Evolutionary conservation across 257 asterid species (phyloP), one percentile per base, ranked within the genome.

Genomic region (Nyctanthes arbortristis): DNA sequence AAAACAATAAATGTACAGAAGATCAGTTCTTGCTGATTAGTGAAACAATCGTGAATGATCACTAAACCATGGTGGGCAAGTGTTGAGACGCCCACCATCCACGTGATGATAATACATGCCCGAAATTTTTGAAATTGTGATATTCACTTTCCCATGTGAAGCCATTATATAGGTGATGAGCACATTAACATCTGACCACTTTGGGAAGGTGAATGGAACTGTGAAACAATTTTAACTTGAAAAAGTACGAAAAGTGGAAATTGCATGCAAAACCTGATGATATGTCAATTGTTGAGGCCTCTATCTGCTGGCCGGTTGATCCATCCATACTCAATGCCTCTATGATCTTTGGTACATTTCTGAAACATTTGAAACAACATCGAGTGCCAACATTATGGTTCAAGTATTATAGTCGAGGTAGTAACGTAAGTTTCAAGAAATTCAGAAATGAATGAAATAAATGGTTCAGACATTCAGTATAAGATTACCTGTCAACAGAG

Each of bases 321-420:
- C 97, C 99, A 80, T 87, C 96, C 80, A 59, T 70, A 66, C 99
- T 89, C 70, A 93, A 73, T 33, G 76, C 90, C 81, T 91, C 97
- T 63, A 93, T 78, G 52, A 93, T 86, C 89, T 82, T 89, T 10
- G 99, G 99, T 54, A 81, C 67, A 65, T 91, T 89, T 79, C 99
- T 93, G 65, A 77, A 79, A 69, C 56, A 47, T 35, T 20, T 37
- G 39, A 67, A 20, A 54, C 20, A 54, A 25, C 28, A 52, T 22
- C 39, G 34, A 22, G n/a, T 24, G 52, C 36, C 40, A 65, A 40
- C 4, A 40, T 14, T 40, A 12, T 40, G 52, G 20, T 40, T 40
- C 52, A 40, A 14, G 9, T 16, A 4, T 14, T 0, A 14, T 4
- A 14, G 2, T 43, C 54, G 54, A 43, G 16, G 54, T 43, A n/a